Conservation (phyloP, 164 flowering plant species). For the Tetracentron sinense region DNA sequence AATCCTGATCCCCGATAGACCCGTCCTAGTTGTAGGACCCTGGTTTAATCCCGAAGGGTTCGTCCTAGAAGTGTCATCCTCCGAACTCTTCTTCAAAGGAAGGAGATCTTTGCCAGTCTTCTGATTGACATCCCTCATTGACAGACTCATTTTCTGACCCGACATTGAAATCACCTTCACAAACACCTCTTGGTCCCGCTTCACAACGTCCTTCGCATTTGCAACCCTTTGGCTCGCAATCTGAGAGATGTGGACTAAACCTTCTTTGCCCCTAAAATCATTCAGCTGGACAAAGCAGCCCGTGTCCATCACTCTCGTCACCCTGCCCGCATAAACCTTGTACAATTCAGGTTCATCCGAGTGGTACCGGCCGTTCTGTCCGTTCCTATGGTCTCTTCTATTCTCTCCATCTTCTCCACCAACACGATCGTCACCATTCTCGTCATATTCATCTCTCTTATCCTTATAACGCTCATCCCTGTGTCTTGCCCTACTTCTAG, state of each 20-base stretch:
- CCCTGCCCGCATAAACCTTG: constrained; percentile 68
- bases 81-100: constrained; percentile 61
- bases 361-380: constrained; percentile 16
- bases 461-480: constrained; percentile 14
- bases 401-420: constrained; percentile 20
- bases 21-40: constrained; percentile 51
- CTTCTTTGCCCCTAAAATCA: constrained; percentile 77
- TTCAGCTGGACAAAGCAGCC: constrained; percentile 76
- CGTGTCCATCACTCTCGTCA: constrained; percentile 75
- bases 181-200: constrained; percentile 80
- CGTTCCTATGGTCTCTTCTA: constrained; percentile 7
- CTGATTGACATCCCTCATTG: constrained; percentile 97
- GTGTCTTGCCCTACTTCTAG: neutral
- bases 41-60: constrained; percentile 53
- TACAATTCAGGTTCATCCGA: constrained; percentile 63
- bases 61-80: constrained; percentile 48
- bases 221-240: constrained; percentile 58
- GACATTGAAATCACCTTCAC: constrained; percentile 81
- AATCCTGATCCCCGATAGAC: constrained; percentile 76
- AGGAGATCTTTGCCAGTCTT: constrained; percentile 72
- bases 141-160: constrained; percentile 71
- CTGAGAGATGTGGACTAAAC: constrained; percentile 82
- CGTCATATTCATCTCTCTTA: constrained; percentile 11
- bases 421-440: constrained; percentile 13
- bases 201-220: constrained; percentile 74